These are phyloP conservation scores for Gossypium gossypioides DNA, from an alignment of 441 rosid genomes.

Conservation along the genomic window DNA sequence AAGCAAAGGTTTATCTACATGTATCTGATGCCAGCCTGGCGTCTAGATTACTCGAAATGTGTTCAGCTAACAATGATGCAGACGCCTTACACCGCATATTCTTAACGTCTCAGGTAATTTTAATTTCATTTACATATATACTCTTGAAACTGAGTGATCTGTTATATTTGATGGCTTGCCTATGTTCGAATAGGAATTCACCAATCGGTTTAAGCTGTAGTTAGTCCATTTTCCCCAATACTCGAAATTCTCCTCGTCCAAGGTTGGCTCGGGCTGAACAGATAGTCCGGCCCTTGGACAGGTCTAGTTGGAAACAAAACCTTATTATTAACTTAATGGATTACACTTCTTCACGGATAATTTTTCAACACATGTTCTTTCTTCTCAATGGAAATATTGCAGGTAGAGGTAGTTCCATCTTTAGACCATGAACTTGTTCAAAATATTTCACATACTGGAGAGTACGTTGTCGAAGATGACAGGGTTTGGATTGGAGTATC, in stretches of 20 bases:
- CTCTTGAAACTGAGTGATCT: background rate
- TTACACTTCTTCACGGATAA: background rate
- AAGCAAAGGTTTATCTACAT: conserved; percentile 72
- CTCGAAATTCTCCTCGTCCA: background rate
- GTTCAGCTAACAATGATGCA: conserved; percentile 53
- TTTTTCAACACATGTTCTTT: background rate
- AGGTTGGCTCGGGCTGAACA: background rate
- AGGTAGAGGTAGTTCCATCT: conserved; percentile 60
- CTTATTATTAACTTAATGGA: no score
- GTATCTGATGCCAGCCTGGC: conserved; percentile 47
- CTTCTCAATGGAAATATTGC: conserved; percentile 16
- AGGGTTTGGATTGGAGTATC: conserved; percentile 81
- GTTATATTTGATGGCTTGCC: conserved; percentile 1
- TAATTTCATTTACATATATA: background rate
- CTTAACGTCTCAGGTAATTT: conserved; percentile 73
- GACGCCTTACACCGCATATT: conserved; percentile 72
- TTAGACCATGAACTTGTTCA: conserved; percentile 30
- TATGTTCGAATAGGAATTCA: background rate
- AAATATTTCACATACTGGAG: conserved; percentile 46
- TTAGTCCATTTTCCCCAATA: background rate
- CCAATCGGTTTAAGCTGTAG: background rate
- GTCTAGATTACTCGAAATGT: conserved; percentile 42
- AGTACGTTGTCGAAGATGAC: conserved; percentile 36
- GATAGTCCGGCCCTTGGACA: background rate
- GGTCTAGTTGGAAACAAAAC: background rate